A percentile compares a stretch with the other conserved stretches of the same genome.
phyloP scores from a whole-genome alignment of 2,329 filamentous ascomycete genomes.

The Paraphoma chrysanthemicola region DNA sequence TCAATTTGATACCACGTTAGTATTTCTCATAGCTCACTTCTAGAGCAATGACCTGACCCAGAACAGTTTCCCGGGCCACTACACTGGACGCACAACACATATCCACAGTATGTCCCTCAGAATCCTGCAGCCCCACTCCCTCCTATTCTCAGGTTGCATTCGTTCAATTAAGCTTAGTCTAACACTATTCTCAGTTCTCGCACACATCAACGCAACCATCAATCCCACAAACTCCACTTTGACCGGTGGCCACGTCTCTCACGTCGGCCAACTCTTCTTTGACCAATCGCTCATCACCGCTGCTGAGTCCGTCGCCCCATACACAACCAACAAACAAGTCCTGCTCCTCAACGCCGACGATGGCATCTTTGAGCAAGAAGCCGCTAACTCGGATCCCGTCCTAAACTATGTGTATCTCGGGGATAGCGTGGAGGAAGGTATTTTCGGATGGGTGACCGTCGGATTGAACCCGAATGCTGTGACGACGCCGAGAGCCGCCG shows the following conservation, averaged over 20 bases:
- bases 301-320: neutral
- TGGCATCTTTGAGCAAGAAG: neutral
- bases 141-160: neutral
- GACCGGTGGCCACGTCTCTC: neutral
- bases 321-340: neutral
- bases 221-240: constrained; percentile 5
- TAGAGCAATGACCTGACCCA: no score
- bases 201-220: neutral
- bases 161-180: neutral
- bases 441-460: neutral
- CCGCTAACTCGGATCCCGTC: neutral
- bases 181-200: neutral
- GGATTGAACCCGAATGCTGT: neutral
- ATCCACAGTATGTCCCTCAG: neutral
- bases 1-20: neutral
- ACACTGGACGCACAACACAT: neutral
- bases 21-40: no score
- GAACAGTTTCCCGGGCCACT: neutral
- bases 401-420: neutral
- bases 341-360: neutral
- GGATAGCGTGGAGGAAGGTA: neutral
- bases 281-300: neutral
- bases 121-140: no score
- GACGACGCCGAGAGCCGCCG: constrained; percentile 9
- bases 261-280: neutral